These are phyloP conservation scores for Teunomyces tritomae DNA, from an alignment of 805 yeast species.

Conservation along the genomic window DNA sequence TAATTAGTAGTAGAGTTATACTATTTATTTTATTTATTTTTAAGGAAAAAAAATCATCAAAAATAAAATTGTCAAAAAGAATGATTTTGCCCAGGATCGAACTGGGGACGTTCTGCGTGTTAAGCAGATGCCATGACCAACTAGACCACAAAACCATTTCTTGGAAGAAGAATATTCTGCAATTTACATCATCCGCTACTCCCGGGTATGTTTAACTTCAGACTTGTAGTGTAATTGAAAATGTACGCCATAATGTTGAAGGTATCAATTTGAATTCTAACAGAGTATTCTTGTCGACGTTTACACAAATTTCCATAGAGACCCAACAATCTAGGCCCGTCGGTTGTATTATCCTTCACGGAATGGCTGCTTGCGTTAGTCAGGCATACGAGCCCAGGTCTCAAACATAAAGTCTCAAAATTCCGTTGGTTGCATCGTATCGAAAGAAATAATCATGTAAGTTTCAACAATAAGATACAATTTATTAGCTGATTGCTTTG, in stretches of 20 bases:
- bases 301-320: too few relatives aligned
- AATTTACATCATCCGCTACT: too few relatives aligned
- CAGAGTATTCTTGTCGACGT: too few relatives aligned
- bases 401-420: neutral
- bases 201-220: too few relatives aligned
- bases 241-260: too few relatives aligned
- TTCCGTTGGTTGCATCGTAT: neutral
- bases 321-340: neutral
- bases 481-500: too few relatives aligned
- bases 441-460: neutral
- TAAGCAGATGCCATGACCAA: slow-evolving; percentile 99
- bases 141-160: slow-evolving; percentile 93
- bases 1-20: too few relatives aligned
- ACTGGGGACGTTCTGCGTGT: slow-evolving; percentile 99
- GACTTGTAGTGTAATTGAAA: too few relatives aligned
- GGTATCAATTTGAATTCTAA: too few relatives aligned
- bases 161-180: neutral
- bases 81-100: slow-evolving; percentile 99
- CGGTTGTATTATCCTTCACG: neutral
- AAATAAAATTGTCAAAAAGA: neutral
- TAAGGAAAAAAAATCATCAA: neutral
- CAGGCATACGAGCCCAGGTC: neutral
- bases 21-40: neutral
- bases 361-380: neutral
- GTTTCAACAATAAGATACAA: too few relatives aligned